Evolutionary conservation across 2,329 filamentous ascomycete species (phyloP).

Genomic region (Xylaria sp.): DNA sequence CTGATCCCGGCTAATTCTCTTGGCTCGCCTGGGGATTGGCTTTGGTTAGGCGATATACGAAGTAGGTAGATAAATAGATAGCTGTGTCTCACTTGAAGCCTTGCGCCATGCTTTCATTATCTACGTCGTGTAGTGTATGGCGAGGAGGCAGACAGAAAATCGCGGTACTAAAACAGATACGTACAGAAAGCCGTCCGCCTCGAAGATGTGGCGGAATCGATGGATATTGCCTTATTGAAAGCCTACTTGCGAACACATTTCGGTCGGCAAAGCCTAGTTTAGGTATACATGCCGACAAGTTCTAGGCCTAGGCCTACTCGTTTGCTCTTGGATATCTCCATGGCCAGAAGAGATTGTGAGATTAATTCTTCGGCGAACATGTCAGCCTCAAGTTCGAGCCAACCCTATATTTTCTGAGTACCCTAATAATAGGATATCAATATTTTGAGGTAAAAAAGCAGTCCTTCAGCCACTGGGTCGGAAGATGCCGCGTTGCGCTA

Average conservation of each 20-base stretch:
- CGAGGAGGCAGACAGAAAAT: neutral
- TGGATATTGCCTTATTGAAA: neutral
- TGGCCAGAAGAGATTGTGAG: neutral
- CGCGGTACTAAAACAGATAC: neutral
- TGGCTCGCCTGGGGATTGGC: slow-evolving; percentile 5
- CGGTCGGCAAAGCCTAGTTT: neutral
- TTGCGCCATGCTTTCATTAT: neutral
- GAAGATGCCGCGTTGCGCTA: neutral
- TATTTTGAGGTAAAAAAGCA: neutral
- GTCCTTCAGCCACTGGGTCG: neutral
- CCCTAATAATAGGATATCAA: slow-evolving; percentile 20
- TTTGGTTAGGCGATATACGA: slow-evolving; percentile 25
- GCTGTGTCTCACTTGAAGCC: slow-evolving; percentile 1
- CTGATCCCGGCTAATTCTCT: neutral
- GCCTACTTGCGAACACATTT: neutral
- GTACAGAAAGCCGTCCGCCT: neutral
- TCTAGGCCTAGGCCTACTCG: neutral
- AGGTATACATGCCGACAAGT: neutral
- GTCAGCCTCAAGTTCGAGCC: neutral
- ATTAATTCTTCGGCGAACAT: neutral
- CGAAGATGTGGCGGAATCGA: neutral
- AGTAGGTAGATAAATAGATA: neutral
- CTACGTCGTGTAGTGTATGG: neutral
- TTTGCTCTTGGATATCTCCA: neutral
- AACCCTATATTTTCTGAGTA: neutral